phyloP scores from a whole-genome alignment of 306 rosid species.

The Albizia julibrissin region DNA sequence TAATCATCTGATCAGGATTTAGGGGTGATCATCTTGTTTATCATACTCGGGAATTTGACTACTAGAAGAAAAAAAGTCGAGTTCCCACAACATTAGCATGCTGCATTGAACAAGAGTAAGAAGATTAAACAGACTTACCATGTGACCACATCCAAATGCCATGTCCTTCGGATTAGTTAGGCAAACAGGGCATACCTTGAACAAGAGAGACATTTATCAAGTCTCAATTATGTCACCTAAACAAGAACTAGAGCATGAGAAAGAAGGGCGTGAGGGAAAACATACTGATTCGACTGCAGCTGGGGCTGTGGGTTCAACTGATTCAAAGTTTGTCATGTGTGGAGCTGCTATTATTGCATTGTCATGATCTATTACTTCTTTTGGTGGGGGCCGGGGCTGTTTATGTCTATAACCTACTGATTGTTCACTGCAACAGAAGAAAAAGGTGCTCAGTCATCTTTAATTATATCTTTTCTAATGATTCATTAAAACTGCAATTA shows the following conservation, averaged over 20 bases:
- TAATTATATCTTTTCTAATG: neutral
- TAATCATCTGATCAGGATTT: neutral
- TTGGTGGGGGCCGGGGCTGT: constrained; percentile 84
- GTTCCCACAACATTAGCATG: constrained; percentile 5
- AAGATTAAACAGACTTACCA: constrained; percentile 54
- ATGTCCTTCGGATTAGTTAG: constrained; percentile 86
- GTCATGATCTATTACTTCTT: constrained; percentile 68
- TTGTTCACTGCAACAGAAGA: constrained; percentile 49
- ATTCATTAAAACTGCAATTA: constrained; percentile 2
- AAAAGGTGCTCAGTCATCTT: constrained; percentile 24
- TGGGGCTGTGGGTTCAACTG: constrained; percentile 52
- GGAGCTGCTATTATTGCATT: constrained; percentile 49
- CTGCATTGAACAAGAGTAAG: neutral
- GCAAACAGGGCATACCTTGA: constrained; percentile 89
- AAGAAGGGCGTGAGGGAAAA: constrained; percentile 19
- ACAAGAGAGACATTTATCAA: constrained; percentile 27
- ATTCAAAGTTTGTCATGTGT: constrained; percentile 26
- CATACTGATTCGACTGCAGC: constrained; percentile 61
- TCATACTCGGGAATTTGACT: neutral
- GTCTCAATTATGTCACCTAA: constrained; percentile 32
- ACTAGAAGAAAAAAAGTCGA: neutral
- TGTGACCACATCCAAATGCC: constrained; percentile 99
- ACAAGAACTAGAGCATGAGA: constrained; percentile 22
- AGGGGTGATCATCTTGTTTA: neutral
- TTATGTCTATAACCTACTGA: constrained; percentile 36